Base-by-base conservation (phyloP, 257 asterid species). In the Lycium barbarum region DNA sequence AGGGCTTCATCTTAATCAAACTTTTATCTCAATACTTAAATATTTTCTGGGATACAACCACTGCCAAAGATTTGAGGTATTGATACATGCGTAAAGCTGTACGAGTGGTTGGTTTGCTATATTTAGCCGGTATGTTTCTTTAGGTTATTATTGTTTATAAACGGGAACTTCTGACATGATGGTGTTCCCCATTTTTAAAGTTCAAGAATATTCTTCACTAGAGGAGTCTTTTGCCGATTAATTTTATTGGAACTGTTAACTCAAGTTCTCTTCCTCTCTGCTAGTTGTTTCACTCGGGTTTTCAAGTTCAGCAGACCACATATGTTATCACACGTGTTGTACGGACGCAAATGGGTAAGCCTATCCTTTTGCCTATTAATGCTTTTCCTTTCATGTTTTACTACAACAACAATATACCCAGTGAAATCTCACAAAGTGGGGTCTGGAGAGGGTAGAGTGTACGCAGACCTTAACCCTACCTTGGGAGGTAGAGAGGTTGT, bases 341-440 rank as follows among this genome's bases (percentile, higher is more conserved):
- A 92, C 49, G 98, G 96, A 86, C 94, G 95, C 85, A 95, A 86
- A 93, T 97, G 98, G 99, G 98, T 97, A 88, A 91, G 91, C 38
- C n/a, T n/a, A n/a, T 72, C 85, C 61, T 70, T 83, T 85, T 84
- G n/a, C 83, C 43, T 51, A 43, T 26, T 26, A 26, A 51, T 38
- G 59, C 72, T 40, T 70, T 5, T 45, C 20, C 70, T 55, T 54
- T 22, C 33, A 26, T 26, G 33, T 26, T 26, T 26, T 40, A 2
- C 45, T 2, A 40, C 33, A 26, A 26, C 33, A 26, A 26, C 33
- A 26, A 26, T 26, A 26, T 26, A 26, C 33, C 33, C 1, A 26
- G 33, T 26, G 33, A 26, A 26, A 26, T 26, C 33, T 26, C 33
- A 26, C 33, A 26, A 26, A 26, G 33, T 26, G 33, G 33, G 33